Evolutionary conservation across 1,139 yeast genomes (phyloP), one percentile per base, ranked within the genome.

Genomic region (Yamadazyma sp.): DNA sequence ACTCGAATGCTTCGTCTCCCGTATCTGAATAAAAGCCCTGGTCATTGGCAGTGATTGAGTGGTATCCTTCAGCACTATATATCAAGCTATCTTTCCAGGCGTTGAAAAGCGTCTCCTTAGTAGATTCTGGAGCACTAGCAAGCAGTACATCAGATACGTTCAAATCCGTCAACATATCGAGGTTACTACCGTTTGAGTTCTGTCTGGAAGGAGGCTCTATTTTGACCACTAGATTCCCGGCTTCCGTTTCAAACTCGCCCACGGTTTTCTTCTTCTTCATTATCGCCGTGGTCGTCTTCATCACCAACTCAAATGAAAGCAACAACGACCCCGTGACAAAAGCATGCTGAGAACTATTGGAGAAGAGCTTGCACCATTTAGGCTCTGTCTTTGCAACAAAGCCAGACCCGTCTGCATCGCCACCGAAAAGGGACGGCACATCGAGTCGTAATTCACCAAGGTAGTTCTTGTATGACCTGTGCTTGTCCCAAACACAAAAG

Each of bases 241-340:
- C 17, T 2, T 33, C 42, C 15, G 28, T 16, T 15, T 28, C 28
- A 15, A 22, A 27, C 20, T 36, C 42, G 11, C 36, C 39, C 14
- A 42, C 23, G 5, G 46, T 39, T 26, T 39, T 36, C 29, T 37
- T 26, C 31, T 31, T 38, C 17, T 37, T 42, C 37, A 34, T 22
- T n/a, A 36, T 25, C 40, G 29, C 44, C 36, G 39, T 42, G 37
- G 45, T 48, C 34, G 46, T 48, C 34, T 42, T 44, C 7, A 66
- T 56, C n/a, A 60, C 54, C 36, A 81, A 54, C 39, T 75, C 74
- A 47, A 82, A 75, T 22, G 74, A 69, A n/a, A 80, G 50, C 31
- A 69, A 62, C 4, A 83, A 46, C 0, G 81, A 73, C 0, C 89
- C 89, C 0, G 83, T 75, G 9, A 80, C 78, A 53, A 67, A 79